Conservation (phyloP, 2,329 filamentous ascomycete species). For the Uncinocarpus reesii region DNA sequence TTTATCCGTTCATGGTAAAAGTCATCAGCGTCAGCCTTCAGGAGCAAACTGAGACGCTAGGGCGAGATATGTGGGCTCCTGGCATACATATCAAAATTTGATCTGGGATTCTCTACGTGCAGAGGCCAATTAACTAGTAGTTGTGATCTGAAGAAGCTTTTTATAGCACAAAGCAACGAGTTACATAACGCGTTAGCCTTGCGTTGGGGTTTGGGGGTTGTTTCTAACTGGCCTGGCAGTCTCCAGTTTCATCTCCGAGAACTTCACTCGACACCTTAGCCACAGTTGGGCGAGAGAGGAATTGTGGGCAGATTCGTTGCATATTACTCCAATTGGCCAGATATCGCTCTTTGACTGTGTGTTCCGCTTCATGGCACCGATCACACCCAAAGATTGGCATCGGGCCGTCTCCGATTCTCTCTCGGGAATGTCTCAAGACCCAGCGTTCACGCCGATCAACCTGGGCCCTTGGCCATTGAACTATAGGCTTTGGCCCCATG, state of each 20-base stretch:
- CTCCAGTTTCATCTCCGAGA: neutral
- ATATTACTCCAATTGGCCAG: too few relatives aligned
- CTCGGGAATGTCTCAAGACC: neutral
- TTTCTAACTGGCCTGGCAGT: slow-evolving; percentile 2
- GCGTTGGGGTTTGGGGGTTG: neutral
- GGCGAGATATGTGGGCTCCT: neutral
- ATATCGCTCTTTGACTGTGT: too few relatives aligned
- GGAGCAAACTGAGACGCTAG: neutral
- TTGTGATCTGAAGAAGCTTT: neutral
- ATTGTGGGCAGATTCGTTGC: too few relatives aligned
- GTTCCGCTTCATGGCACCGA: neutral
- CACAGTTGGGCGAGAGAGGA: too few relatives aligned
- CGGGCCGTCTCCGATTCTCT: neutral
- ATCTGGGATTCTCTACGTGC: too few relatives aligned
- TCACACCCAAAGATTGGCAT: neutral
- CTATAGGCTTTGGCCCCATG: slow-evolving; percentile 3
- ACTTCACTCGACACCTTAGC: neutral
- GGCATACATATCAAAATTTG: neutral
- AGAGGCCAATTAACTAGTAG: neutral
- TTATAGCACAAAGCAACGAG: neutral
- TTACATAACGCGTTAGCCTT: neutral
- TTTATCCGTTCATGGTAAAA: neutral
- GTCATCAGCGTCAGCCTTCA: neutral
- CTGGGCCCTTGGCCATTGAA: slow-evolving; percentile 2
- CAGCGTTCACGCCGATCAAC: neutral